Conservation (phyloP, 352 stramenopile genomes). For the Phytophthora pluvialis region DNA sequence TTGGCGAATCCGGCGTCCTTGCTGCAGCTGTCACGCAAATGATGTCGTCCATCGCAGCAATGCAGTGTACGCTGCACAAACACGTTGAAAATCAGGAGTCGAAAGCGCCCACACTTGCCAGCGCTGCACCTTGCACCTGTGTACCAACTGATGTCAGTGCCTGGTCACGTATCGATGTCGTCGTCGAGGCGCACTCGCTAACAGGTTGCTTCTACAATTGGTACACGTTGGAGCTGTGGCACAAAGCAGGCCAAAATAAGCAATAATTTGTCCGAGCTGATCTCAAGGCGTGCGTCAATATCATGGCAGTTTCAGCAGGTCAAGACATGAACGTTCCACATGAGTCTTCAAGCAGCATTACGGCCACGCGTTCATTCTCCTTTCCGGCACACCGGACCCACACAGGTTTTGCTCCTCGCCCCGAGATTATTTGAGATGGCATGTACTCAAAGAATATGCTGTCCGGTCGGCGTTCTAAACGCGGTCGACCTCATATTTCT, state of each 20-base stretch:
- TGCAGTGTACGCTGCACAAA: slow-evolving; percentile 1
- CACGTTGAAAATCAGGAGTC: background rate
- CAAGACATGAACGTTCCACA: background rate
- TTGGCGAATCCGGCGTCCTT: background rate
- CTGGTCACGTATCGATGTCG: background rate
- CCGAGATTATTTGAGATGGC: slow-evolving; percentile 32
- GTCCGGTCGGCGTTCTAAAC: slow-evolving; percentile 44
- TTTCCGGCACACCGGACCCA: slow-evolving; percentile 31
- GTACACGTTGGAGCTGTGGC: background rate
- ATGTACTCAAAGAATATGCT: slow-evolving; percentile 49
- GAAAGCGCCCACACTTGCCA: background rate
- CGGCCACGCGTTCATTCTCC: slow-evolving; percentile 27
- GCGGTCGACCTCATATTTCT: slow-evolving; percentile 10
- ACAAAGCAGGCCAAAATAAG: background rate
- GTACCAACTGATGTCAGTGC: background rate
- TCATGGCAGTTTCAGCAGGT: background rate
- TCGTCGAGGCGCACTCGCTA: background rate
- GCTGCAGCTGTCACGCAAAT: background rate
- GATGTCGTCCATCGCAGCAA: background rate
- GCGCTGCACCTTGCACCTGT: background rate
- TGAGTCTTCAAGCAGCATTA: slow-evolving; percentile 38
- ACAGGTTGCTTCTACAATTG: background rate
- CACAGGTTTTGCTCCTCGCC: slow-evolving; percentile 25
- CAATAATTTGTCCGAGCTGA: background rate
- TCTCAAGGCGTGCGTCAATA: background rate